Percentiles rank a stretch among this genome's conserved stretches.
These are phyloP conservation scores for Flaveria bidentis DNA, from an alignment of 129 eudicot genomes.

Conservation along the genomic window DNA sequence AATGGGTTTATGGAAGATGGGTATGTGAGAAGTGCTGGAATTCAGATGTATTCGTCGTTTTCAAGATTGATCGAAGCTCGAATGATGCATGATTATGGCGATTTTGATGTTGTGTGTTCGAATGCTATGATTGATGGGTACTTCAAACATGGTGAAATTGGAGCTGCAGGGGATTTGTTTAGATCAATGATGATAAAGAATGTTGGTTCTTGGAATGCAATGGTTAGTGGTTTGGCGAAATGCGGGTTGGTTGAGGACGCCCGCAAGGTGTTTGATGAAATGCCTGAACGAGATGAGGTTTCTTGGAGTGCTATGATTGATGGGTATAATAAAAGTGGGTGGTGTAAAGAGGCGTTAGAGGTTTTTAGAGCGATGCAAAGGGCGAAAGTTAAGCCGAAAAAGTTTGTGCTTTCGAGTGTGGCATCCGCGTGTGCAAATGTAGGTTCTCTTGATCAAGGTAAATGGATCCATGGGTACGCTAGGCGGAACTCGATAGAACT, in stretches of 20 bases:
- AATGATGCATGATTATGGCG: conserved; percentile 43
- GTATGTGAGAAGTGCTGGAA: conserved; percentile 58
- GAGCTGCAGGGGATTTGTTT: conserved; percentile 45
- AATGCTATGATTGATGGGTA: conserved; percentile 78
- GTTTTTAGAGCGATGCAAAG: conserved; percentile 49
- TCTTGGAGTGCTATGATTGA: conserved; percentile 77
- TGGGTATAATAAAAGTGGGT: conserved; percentile 53
- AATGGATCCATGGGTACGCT: conserved; percentile 56
- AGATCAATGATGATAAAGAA: conserved; percentile 26
- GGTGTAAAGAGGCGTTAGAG: conserved; percentile 46
- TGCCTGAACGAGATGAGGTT: conserved; percentile 54
- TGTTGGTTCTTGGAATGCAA: conserved; percentile 59
- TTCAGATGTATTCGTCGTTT: conserved; percentile 58
- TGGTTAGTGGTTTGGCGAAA: conserved; percentile 49
- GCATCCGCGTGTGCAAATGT: conserved; percentile 56
- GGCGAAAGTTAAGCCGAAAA: conserved; percentile 42
- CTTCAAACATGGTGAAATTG: conserved; percentile 46
- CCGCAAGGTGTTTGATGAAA: conserved; percentile 39
- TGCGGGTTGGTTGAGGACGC: conserved; percentile 55
- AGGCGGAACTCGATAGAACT: conserved; percentile 43
- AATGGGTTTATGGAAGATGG: conserved; percentile 50
- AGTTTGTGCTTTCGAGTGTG: conserved; percentile 56
- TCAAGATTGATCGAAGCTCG: conserved; percentile 44
- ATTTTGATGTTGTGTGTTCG: conserved; percentile 51
- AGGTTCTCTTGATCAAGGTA: conserved; percentile 69